These are phyloP conservation scores for Solanum dulcamara DNA, from an alignment of 257 asterid genomes.

Conservation along the genomic window DNA sequence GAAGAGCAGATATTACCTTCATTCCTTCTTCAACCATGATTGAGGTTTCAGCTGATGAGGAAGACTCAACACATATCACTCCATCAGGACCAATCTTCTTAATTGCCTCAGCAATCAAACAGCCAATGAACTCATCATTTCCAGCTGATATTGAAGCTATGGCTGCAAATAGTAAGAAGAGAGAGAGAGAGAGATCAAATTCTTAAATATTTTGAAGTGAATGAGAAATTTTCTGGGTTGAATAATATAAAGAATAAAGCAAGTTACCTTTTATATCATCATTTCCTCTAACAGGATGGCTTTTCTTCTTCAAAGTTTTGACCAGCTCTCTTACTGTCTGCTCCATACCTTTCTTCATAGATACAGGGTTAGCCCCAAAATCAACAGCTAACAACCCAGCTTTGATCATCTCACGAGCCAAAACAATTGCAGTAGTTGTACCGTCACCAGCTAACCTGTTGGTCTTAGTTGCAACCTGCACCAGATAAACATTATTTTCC, in stretches of 20 bases:
- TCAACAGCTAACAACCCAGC: constrained; percentile 68
- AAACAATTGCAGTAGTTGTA: constrained; percentile 81
- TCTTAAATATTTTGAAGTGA: background rate
- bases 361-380: constrained; percentile 82
- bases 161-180: constrained; percentile 35
- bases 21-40: constrained; percentile 89
- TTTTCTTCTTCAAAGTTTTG: constrained; percentile 42
- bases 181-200: background rate
- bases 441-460: constrained; percentile 90
- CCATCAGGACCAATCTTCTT: constrained; percentile 92
- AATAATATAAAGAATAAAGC: background rate
- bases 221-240: background rate
- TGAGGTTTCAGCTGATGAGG: constrained; percentile 70
- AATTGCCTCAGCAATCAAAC: constrained; percentile 75
- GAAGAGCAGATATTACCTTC: constrained; percentile 48
- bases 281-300: constrained; percentile 50
- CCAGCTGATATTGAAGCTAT: constrained; percentile 96
- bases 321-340: constrained; percentile 54
- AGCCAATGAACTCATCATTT: constrained; percentile 76
- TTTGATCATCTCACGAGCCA: constrained; percentile 86
- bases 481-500: background rate
- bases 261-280: constrained; percentile 66
- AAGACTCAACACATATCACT: constrained; percentile 62
- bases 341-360: constrained; percentile 80
- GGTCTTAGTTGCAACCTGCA: constrained; percentile 78